Base-by-base conservation (phyloP, 2,329 filamentous ascomycete species). In the Coniochaeta sp. region DNA sequence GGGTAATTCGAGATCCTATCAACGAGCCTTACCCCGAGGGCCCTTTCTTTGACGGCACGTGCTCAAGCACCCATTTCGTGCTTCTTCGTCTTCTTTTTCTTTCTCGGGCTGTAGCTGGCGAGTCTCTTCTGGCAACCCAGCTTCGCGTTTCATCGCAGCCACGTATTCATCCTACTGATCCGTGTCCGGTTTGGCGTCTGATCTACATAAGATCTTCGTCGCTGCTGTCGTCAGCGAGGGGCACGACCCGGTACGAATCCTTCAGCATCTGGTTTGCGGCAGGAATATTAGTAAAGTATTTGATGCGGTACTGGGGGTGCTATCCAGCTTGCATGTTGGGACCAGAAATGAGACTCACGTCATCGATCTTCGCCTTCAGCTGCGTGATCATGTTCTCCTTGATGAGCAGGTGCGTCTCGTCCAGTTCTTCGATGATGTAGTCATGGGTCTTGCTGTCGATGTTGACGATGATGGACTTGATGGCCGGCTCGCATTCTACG, bases 401-500 rank as follows among this genome's bases (percentile, higher is more conserved):
- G 52, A 91, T 80, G 3, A 92, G 75, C 1, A 90, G 74, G 53
- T 86, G 84, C 64, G 87, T 80, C 54, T 91, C 87, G 68, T 91
- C 87, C 1, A 91, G 78, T 56, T 91, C 86, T 61, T 91, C 86
- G 56, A 91, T 87, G 63, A 92, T 87, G 65, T 83, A 89, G 57
- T 85, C 82, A 67, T 91, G 83, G 58, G 78, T 77, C 52, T 81
- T 74, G 60, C 74, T 79, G 68, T 92, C 85, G 59, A 92, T 87
- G 62, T 84, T 87, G 60, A 88, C 75, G 62, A 92, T 86, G 73
- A 91, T 90, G 56, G 88, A 87, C 70, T 91, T 91, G 77, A 92
- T 91, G 42, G 86, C 89, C n/a, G 88, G 85, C 65, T 92, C 88
- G 69, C 86, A 90, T 68, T 90, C 82, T 68, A 92, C 83, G 57